Percentiles rank a stretch among this genome's conserved stretches.
Evolutionary conservation across 2,329 filamentous ascomycete genomes (phyloP).

Genomic region (Epichloe gansuensis): DNA sequence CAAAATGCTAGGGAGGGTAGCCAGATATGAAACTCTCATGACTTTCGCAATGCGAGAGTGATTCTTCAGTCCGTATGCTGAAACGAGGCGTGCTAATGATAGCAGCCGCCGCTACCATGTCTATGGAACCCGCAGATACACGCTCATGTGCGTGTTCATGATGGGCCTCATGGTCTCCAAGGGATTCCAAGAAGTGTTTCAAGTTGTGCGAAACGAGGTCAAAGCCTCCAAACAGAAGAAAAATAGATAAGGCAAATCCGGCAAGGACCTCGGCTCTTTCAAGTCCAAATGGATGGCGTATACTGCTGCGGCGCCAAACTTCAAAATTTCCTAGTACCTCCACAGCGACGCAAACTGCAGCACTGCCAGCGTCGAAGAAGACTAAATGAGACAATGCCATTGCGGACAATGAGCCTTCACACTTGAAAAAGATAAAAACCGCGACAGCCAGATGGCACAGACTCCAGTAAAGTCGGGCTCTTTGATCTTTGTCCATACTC

Average conservation of each 20-base stretch:
- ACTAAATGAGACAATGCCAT: slow-evolving; percentile 87
- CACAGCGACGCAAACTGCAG: slow-evolving; percentile 80
- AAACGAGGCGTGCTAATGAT: slow-evolving; percentile 72
- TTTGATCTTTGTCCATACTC: slow-evolving; percentile 84
- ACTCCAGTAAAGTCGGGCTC: slow-evolving; percentile 75
- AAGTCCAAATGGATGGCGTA: slow-evolving; percentile 87
- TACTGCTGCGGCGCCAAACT: slow-evolving; percentile 86
- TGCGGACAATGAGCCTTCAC: slow-evolving; percentile 76
- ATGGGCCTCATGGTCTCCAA: slow-evolving; percentile 54
- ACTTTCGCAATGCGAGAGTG: slow-evolving; percentile 85
- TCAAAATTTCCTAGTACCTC: slow-evolving; percentile 95
- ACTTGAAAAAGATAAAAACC: slow-evolving; percentile 73
- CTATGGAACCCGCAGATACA: slow-evolving; percentile 64
- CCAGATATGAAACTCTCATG: slow-evolving; percentile 75
- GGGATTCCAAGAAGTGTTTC: slow-evolving; percentile 73
- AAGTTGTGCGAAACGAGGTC: slow-evolving; percentile 90
- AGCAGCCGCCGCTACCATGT: slow-evolving; percentile 69
- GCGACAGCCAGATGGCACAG: slow-evolving; percentile 77
- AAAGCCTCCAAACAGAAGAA: slow-evolving; percentile 93
- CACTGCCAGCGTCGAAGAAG: slow-evolving; percentile 89
- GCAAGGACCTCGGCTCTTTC: slow-evolving; percentile 89
- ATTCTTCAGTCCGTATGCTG: slow-evolving; percentile 77
- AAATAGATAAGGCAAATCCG: slow-evolving; percentile 90
- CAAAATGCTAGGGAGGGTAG: slow-evolving; percentile 71
- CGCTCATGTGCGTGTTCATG: slow-evolving; percentile 53